Percentiles rank a stretch among this genome's conserved stretches.
phyloP scores from a whole-genome alignment of 805 yeast genomes.

The Metschnikowia aberdeeniae region DNA sequence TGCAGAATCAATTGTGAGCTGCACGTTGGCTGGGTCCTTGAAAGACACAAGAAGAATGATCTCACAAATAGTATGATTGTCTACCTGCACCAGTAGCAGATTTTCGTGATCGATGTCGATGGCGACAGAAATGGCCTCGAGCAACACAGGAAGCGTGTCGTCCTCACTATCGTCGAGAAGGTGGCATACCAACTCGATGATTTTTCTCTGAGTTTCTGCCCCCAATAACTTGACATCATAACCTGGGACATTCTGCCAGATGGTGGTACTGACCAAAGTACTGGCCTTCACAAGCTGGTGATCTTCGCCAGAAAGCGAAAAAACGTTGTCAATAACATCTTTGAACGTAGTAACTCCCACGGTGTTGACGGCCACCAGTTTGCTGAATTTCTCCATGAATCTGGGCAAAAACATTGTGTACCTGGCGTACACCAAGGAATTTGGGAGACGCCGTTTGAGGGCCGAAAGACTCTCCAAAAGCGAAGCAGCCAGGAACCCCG shows the following conservation, averaged over 20 bases:
- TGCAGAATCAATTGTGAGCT: constrained; percentile 59
- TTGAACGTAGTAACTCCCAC: constrained; percentile 28
- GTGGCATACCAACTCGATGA: constrained; percentile 37
- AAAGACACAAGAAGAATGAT: constrained; percentile 62
- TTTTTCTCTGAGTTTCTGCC: constrained; percentile 27
- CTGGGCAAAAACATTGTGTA: constrained; percentile 52
- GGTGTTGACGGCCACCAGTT: constrained; percentile 24
- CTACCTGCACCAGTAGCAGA: constrained; percentile 21
- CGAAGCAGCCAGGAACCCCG: constrained; percentile 15
- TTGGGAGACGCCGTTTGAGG: constrained; percentile 3
- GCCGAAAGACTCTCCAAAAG: constrained; percentile 7
- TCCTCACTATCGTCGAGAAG: constrained; percentile 65
- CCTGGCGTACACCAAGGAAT: constrained; percentile 45
- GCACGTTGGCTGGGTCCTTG: constrained; percentile 72
- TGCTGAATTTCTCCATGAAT: constrained; percentile 50
- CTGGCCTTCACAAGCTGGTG: constrained; percentile 25
- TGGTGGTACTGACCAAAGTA: constrained; percentile 50
- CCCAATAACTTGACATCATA: constrained; percentile 15
- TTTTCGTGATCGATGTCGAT: constrained; percentile 35
- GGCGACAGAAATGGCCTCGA: constrained; percentile 63
- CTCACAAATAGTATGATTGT: constrained; percentile 39
- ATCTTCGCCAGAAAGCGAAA: not conserved
- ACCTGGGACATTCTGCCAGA: constrained; percentile 32
- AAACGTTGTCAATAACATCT: constrained; percentile 5
- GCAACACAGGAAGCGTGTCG: constrained; percentile 69